Base-by-base conservation (phyloP, 768 basidiomycete genomes). In the Collybia mongolica region DNA sequence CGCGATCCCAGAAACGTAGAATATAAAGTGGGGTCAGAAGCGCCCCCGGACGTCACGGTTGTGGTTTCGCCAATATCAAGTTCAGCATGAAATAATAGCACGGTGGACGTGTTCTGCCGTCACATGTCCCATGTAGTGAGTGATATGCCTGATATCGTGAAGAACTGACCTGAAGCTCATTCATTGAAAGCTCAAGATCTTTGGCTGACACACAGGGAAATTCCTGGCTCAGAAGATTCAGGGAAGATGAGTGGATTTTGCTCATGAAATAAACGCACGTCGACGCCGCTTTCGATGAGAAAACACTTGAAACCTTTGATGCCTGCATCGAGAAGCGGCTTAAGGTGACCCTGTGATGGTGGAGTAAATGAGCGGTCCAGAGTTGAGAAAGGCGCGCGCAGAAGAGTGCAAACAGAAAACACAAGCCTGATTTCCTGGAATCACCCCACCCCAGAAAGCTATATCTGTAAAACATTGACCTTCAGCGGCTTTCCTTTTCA, bases 261-360 rank as follows among this genome's bases (percentile, higher is more conserved):
- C 17, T 17, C 38, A 40, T 39, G 28, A 24, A 22, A 37, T 49
- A 17, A 5, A 48, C 73, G 43, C 59, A 93, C 95, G 54, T 97
- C 89, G 15, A 98, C 95, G 20, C 97, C 96, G 60, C 93, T 96
- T 56, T 96, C 88, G 54, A 95, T 94, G 57, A 98, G 71, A 67
- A 98, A 98, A 64, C 94, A 97, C 66, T 98, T 98, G 77, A 98
- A 98, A 0, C 96, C 96, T 70, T 87, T 90, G 24, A 97, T 89
- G 5, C 97, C 95, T 26, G 81, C 80, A 24, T 79, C 64, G 12
- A 95, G 72, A 38, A 98, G 74, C n/a, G 86, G 83, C 49, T 75
- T 76, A 39, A 99, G 78, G 58, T 95, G 78, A 38, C 66, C 64
- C 92, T 95, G 55, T 39, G 38, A 42, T 32, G 12, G 29, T 44